These are phyloP conservation scores for Penicillium lagena DNA, from an alignment of 495 filamentous ascomycete genomes.

Conservation along the genomic window DNA sequence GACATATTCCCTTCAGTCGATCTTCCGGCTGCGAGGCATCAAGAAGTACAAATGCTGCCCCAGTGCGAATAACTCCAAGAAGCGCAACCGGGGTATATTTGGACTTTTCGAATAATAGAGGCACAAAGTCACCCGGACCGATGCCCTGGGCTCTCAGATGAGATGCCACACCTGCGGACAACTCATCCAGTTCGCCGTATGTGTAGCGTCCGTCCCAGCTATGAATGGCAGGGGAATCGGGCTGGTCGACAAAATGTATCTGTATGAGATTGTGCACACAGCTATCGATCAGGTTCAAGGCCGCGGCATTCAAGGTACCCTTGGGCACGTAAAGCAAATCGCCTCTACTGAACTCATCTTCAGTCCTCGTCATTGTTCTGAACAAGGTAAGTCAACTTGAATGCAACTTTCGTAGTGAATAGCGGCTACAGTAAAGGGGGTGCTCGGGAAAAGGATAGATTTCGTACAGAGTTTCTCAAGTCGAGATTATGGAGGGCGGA, in stretches of 20 bases:
- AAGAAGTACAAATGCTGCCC: slow-evolving; percentile 35
- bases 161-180: slow-evolving; percentile 9
- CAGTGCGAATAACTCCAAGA: slow-evolving; percentile 16
- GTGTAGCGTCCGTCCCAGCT: slow-evolving; percentile 32
- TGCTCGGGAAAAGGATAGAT: no score
- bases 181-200: slow-evolving; percentile 27
- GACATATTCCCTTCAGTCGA: slow-evolving; percentile 17
- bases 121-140: slow-evolving; percentile 13
- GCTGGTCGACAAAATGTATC: background rate
- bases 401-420: no score
- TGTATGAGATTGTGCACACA: slow-evolving; percentile 4
- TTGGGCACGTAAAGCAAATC: no score
- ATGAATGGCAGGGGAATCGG: slow-evolving; percentile 13
- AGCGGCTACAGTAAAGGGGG: no score
- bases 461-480: no score
- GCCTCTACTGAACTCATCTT: no score
- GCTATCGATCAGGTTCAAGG: no score
- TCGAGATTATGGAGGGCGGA: no score
- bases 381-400: no score
- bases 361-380: no score
- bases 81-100: slow-evolving; percentile 19
- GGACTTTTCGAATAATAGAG: slow-evolving; percentile 26
- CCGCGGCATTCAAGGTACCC: no score
- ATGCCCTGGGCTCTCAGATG: slow-evolving; percentile 8
- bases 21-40: slow-evolving; percentile 30